Conservation (phyloP, 306 rosid genomes). For the Gastrolobium villosum region DNA sequence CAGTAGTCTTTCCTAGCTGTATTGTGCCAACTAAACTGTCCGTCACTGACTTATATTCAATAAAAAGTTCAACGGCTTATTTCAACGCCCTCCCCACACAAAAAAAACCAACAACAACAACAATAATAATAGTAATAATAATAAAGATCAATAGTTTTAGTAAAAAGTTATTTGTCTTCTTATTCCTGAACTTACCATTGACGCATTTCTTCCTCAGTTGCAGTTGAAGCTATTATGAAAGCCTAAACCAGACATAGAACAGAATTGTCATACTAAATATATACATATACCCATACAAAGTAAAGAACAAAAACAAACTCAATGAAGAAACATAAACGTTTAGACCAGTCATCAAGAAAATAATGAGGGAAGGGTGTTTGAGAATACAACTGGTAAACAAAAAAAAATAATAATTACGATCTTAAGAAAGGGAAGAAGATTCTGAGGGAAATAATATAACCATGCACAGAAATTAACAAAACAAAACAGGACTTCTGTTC, state of each 20-base stretch:
- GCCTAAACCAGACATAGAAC: constrained; percentile 66
- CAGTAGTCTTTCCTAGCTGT: background rate
- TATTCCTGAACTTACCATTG: constrained; percentile 67
- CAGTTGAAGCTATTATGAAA: constrained; percentile 97
- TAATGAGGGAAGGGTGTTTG: constrained; percentile 5
- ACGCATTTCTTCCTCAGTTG: constrained; percentile 96
- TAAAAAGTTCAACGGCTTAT: constrained; percentile 32
- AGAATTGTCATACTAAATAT: constrained; percentile 39
- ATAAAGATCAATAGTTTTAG: background rate
- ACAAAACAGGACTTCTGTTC: background rate
- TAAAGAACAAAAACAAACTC: constrained; percentile 29
- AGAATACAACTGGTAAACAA: constrained; percentile 19
- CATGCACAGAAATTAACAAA: constrained; percentile 21
- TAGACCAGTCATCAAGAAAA: constrained; percentile 22
- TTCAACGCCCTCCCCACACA: background rate
- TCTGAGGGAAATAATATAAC: background rate
- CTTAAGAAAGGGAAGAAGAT: background rate
- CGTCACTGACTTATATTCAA: constrained; percentile 9
- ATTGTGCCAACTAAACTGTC: background rate
- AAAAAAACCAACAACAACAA: background rate
- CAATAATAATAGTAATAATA: background rate
- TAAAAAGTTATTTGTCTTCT: constrained; percentile 6
- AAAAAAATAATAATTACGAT: background rate
- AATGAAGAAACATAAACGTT: constrained; percentile 2
- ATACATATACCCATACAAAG: constrained; percentile 4